Conservation (phyloP, 306 rosid genomes). For the Potentilla sterilis region DNA sequence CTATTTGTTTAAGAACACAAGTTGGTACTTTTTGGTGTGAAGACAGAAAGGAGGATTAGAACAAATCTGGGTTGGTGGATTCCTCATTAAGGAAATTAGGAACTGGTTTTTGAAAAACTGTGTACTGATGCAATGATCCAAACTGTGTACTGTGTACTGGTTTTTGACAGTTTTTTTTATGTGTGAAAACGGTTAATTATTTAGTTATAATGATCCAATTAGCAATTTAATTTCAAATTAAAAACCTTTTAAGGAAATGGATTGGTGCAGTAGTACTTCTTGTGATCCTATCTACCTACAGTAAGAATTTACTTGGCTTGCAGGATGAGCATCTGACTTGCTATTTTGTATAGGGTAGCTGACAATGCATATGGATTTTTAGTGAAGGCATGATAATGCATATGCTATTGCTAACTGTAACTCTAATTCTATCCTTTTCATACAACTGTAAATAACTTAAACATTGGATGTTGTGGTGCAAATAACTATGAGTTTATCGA, state of each 20-base stretch:
- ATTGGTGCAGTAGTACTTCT: no score
- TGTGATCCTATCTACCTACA: no score
- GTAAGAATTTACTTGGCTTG: not conserved
- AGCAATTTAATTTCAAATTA: not conserved
- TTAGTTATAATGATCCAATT: not conserved
- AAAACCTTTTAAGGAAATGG: no score
- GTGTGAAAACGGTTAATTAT: no score
- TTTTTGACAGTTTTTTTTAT: no score
- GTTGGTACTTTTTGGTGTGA: slow-evolving; percentile 4
- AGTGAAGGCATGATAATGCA: not conserved
- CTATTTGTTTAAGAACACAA: slow-evolving; percentile 7
- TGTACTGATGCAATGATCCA: not conserved
- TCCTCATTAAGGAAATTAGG: not conserved
- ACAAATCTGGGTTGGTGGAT: not conserved
- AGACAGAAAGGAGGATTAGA: not conserved
- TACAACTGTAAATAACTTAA: not conserved
- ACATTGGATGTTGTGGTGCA: not conserved
- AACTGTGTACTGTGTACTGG: no score
- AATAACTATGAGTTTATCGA: not conserved
- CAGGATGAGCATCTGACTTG: no score
- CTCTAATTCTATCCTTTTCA: no score
- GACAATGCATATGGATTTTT: not conserved
- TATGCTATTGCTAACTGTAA: not conserved
- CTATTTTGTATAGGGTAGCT: no score
- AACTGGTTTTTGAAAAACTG: slow-evolving; percentile 1